A percentile compares a stretch with the other conserved stretches of the same genome.
phyloP scores from a whole-genome alignment of 441 rosid genomes.

The Erodium moschatum region DNA sequence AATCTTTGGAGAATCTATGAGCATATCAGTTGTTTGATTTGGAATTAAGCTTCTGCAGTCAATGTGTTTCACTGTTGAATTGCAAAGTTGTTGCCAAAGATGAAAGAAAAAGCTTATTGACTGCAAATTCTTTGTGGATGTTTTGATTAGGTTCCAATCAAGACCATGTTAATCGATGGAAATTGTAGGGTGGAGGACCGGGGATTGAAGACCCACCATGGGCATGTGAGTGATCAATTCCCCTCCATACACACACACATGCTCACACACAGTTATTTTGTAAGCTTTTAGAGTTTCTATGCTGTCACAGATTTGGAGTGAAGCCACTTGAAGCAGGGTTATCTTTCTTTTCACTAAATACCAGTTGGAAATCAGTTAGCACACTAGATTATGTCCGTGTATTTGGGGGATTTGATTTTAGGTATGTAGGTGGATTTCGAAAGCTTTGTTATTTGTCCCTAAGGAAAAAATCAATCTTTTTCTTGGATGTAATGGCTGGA shows the following conservation, averaged over 20 bases:
- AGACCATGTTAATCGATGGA: conserved; percentile 88
- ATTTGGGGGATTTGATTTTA: background rate
- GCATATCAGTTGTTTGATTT: background rate
- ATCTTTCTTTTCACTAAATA: background rate
- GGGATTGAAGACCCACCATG: conserved; percentile 96
- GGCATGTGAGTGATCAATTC: conserved; percentile 56
- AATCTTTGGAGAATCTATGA: too few relatives aligned
- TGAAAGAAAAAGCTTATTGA: background rate
- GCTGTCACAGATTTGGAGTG: background rate
- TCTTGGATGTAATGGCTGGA: background rate
- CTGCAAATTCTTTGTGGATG: conserved; percentile 1
- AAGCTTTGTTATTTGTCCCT: background rate
- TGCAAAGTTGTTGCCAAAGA: background rate
- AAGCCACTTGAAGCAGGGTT: background rate
- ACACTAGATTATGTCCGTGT: background rate
- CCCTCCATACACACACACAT: too few relatives aligned
- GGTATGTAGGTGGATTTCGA: background rate
- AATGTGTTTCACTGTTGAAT: conserved; percentile 8
- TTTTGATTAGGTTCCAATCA: conserved; percentile 70
- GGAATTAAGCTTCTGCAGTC: conserved; percentile 15
- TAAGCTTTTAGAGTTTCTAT: background rate
- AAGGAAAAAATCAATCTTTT: too few relatives aligned
- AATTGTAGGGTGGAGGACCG: conserved; percentile 99
- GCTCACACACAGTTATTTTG: background rate
- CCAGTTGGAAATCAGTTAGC: background rate